Evolutionary conservation across 306 rosid genomes (phyloP), one percentile per base, ranked within the genome.

Genomic region (Ormosia semicastrata): DNA sequence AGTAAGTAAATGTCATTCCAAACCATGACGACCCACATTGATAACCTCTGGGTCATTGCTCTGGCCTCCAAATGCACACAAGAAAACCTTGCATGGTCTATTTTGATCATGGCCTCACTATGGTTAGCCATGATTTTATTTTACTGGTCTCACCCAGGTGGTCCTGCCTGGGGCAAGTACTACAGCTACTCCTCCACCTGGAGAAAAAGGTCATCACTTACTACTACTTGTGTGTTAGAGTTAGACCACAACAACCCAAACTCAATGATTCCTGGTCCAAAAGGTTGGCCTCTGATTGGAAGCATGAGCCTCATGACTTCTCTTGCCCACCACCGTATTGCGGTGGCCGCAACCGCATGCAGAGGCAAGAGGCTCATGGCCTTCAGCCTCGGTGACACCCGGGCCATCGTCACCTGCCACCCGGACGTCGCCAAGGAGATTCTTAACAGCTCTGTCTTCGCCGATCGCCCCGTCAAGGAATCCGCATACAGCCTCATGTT

Each of bases 161-260:
- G 99, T 66, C 99, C 98, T 7, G 97, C 99, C 39, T 96, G 98
- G 98, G 99, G 99, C 3, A 86, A 79, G 57, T 73, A 84, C 83
- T 70, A 54, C 67, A 1, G 0, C 49, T 32, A 30, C 41, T 60
- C 15, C 40, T 15, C 59, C 17, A 53, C 54, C 36, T 80, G 73
- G 57, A 75, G 39, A 24, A 65, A 80, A 50, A 34, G 63, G 8
- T 77, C 50, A 34, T 60, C 14, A 66, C 24, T 24, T 24, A 24
- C 24, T 24, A 24, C 24, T 24, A 24, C 24, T 24, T 24, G 24
- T 24, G 24, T 24, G 24, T 24, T 24, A 24, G 24, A 24, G 24
- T 24, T 24, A 12, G 4, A 1, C 49, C n/a, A 9, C 8, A 5
- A 62, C 4, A 33, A 12, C 8, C 0, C 24, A 24, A 24, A 3